Evolutionary conservation across 257 asterid genomes (phyloP), one percentile per base, ranked within the genome.

Genomic region (Ehretia macrophylla): DNA sequence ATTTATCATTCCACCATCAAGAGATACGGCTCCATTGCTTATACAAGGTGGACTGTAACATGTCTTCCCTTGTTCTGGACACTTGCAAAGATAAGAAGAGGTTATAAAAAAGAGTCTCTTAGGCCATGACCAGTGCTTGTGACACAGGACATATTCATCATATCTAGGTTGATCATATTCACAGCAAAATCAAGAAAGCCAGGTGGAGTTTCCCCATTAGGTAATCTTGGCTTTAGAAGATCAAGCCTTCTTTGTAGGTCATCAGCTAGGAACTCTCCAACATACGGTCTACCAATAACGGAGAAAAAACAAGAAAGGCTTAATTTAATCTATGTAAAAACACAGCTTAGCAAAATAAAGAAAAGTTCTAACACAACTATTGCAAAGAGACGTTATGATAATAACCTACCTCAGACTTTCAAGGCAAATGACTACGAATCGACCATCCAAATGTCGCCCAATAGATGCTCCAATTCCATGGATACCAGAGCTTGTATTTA

Each of bases 101-200:
- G 74, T 76, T 62, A 66, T 82, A 91, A 71, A 91, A 88, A 51
- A 91, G 84, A 45, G 98, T 91, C 75, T 88, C 96, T 82, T 13
- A 91, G 88, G 56, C 80, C 85, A 73, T 63, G 53, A 39, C 89
- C 88, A 61, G 47, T 63, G 49, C 50, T 67, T 17, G 85, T 70
- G 56, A 56, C 58, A 64, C 70, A 54, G 56, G 68, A 74, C 22
- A 85, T 67, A 77, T 79, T 37, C 20, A 51, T 20, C 19, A 50
- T 56, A 59, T 91, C 98, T 40, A 91, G 71, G 18, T 58, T 63
- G 79, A 91, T 47, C 96, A 91, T 80, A 75, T 91, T 91, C 10
- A 91, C 96, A 22, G 98, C 98, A 76, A 88, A 91, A 58, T 95
- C 98, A 71, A 91, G 78, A 82, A 88, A 91, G 1, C 96, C 98